phyloP scores from a whole-genome alignment of 225 moss, liverwort and hornwort genomes.

The Takakia lepidozioides region DNA sequence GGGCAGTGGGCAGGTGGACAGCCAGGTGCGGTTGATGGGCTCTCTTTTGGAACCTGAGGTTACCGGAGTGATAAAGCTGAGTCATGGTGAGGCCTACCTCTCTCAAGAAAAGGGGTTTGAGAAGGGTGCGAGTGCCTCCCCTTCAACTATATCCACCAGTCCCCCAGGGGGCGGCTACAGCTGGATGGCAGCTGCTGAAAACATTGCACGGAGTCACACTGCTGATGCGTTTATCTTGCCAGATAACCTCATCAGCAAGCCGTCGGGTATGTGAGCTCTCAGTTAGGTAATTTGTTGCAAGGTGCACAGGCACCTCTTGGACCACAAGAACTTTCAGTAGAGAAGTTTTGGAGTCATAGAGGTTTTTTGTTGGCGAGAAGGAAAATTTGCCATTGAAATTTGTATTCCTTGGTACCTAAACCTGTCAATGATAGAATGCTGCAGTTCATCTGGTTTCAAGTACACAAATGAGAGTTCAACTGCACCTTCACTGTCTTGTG shows the following conservation, averaged over 20 bases:
- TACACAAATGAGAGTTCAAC: too few relatives aligned
- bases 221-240: constrained; percentile 58
- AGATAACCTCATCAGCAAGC: constrained; percentile 60
- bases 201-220: constrained; percentile 58
- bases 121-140: constrained; percentile 46
- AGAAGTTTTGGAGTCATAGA: too few relatives aligned
- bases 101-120: constrained; percentile 84
- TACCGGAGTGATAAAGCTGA: constrained; percentile 86
- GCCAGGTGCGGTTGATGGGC: constrained; percentile 78
- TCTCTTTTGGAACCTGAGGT: constrained; percentile 90
- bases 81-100: constrained; percentile 91
- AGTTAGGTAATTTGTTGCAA: too few relatives aligned
- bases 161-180: constrained; percentile 61
- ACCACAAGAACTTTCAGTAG: too few relatives aligned
- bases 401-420: too few relatives aligned
- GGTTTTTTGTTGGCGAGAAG: too few relatives aligned
- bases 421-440: too few relatives aligned
- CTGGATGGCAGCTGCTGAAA: constrained; percentile 64
- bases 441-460: too few relatives aligned
- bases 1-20: constrained; percentile 98
- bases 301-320: too few relatives aligned
- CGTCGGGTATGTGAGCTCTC: constrained; percentile 50
- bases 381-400: too few relatives aligned
- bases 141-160: constrained; percentile 50
- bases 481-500: too few relatives aligned